Percentiles rank a stretch among this genome's conserved stretches.
Conservation (phyloP, 768 basidiomycete species). For the Cystofilobasidium ferigula region DNA sequence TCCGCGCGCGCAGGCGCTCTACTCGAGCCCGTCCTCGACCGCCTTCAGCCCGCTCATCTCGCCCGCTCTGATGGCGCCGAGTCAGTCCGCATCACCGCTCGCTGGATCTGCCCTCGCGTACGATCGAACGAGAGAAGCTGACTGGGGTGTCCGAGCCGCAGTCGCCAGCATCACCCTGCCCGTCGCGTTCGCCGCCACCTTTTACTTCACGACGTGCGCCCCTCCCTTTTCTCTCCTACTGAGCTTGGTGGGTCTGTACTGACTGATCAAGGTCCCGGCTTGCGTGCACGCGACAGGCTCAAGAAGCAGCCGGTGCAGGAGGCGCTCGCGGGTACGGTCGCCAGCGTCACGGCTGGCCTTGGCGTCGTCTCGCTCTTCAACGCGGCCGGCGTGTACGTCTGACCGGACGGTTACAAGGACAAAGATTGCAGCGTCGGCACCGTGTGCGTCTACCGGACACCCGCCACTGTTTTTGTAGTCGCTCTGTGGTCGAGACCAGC, state of each 20-base stretch:
- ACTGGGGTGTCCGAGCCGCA: too few relatives aligned
- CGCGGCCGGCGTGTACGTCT: conserved; percentile 72
- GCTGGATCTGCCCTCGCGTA: too few relatives aligned
- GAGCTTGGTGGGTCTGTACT: not conserved
- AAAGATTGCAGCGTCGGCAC: too few relatives aligned
- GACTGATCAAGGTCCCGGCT: not conserved
- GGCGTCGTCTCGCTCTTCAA: conserved; percentile 85
- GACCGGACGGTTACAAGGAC: too few relatives aligned
- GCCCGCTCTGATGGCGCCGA: conserved; percentile 57
- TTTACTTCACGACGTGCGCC: conserved; percentile 67
- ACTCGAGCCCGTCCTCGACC: not conserved
- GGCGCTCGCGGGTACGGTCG: conserved; percentile 55
- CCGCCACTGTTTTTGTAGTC: too few relatives aligned
- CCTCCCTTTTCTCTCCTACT: not conserved
- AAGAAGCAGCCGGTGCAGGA: conserved; percentile 63
- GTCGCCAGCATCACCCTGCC: conserved; percentile 62
- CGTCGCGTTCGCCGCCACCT: conserved; percentile 69
- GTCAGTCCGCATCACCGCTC: too few relatives aligned
- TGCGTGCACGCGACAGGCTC: conserved; percentile 47
- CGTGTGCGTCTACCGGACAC: too few relatives aligned
- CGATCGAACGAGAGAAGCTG: too few relatives aligned
- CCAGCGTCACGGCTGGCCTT: conserved; percentile 71
- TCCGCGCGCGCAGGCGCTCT: conserved; percentile 1
- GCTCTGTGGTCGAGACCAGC: too few relatives aligned
- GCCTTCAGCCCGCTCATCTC: conserved; percentile 61